Conservation (phyloP, 2,329 filamentous ascomycete genomes). For the Fusarium robinianum region DNA sequence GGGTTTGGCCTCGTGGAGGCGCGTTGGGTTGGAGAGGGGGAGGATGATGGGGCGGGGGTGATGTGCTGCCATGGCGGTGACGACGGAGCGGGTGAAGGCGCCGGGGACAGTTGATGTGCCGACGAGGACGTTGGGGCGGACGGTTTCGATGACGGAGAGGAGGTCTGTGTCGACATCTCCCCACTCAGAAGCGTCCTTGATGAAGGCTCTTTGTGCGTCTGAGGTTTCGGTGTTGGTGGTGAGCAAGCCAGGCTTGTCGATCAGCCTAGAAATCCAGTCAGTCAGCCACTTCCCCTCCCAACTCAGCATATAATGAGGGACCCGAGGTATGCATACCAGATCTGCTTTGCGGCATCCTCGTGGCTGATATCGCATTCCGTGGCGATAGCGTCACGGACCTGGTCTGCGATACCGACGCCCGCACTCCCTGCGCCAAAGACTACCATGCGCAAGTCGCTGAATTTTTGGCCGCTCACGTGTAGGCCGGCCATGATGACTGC, state of each 20-base stretch:
- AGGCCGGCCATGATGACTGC: conserved; percentile 80
- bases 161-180: conserved; percentile 60
- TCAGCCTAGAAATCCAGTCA: conserved; percentile 57
- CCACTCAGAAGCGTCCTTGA: conserved; percentile 68
- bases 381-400: conserved; percentile 78
- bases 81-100: conserved; percentile 74
- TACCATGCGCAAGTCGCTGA: conserved; percentile 72
- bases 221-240: conserved; percentile 67
- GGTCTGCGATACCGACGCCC: conserved; percentile 83
- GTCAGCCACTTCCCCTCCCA: too few species aligned
- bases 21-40: conserved; percentile 83
- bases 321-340: conserved; percentile 62
- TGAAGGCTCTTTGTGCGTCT: conserved; percentile 68
- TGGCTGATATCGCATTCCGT: conserved; percentile 67
- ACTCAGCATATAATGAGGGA: not conserved
- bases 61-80: conserved; percentile 76
- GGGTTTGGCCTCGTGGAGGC: conserved; percentile 80
- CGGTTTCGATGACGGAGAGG: conserved; percentile 66
- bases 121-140: conserved; percentile 80
- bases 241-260: conserved; percentile 81
- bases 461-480: conserved; percentile 67
- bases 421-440: conserved; percentile 83
- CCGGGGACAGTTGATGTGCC: conserved; percentile 81
- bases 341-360: conserved; percentile 77
- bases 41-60: conserved; percentile 76